Conservation (phyloP, 345 rosid species). For the Salix udensis region DNA sequence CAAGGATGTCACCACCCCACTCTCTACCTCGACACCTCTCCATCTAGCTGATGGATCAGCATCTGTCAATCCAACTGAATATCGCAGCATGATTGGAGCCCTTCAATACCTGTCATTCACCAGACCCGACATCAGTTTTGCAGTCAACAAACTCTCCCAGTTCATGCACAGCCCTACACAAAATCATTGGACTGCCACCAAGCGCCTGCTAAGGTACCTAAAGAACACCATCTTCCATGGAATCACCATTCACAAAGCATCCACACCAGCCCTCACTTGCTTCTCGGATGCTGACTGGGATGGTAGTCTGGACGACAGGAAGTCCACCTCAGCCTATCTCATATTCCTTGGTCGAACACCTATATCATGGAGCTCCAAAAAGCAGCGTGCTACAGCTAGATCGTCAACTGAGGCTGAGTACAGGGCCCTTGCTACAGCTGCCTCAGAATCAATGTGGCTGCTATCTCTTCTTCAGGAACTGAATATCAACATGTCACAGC, state of each 20-base stretch:
- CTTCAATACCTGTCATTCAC: not conserved
- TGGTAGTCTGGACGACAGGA: not conserved
- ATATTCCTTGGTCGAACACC: not conserved
- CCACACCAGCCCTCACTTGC: too few relatives aligned
- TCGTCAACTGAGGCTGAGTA: not conserved
- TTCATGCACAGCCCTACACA: not conserved
- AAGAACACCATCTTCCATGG: not conserved
- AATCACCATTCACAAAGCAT: too few relatives aligned
- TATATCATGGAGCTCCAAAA: not conserved
- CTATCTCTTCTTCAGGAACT: not conserved
- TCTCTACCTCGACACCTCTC: too few relatives aligned
- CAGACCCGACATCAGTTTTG: not conserved
- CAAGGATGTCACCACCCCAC: not conserved
- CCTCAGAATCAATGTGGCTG: not conserved
- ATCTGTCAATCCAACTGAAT: not conserved
- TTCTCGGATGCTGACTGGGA: not conserved
- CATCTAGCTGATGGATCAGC: not conserved
- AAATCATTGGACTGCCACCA: not conserved
- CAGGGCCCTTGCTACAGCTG: not conserved
- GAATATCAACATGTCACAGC: fast-evolving
- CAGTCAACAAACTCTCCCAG: not conserved
- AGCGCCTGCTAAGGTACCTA: not conserved
- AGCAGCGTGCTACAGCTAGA: not conserved
- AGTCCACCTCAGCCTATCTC: not conserved
- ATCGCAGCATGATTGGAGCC: not conserved